Evolutionary conservation across 1,139 yeast genomes (phyloP), one percentile per base, ranked within the genome.

Genomic region (Zygosaccharomyces sapae): DNA sequence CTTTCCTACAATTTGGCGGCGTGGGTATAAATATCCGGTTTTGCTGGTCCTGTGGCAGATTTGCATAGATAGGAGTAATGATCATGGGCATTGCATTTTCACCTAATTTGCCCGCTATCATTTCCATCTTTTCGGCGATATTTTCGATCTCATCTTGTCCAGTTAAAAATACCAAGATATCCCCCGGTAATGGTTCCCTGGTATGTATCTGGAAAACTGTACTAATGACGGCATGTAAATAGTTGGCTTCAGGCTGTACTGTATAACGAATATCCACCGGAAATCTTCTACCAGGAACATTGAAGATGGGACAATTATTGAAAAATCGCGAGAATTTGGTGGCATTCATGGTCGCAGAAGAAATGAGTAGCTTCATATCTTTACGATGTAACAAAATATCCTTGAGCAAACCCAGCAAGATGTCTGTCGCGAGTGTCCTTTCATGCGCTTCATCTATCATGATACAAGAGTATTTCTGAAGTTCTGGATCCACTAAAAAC

Each of bases 371-470:
- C 57, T 81, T 81, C 49, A 94, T 70, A 53, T 86, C 94, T 0
- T 81, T 77, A 41, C 97, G 71, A 34, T 74, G 72, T 12, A 72
- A 69, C 27, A 63, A 38, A 4, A 90, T 77, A 50, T 85, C 92
- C 59, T 89, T 89, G 29, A 92, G 69, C 33, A 92, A 71, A 3
- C 96, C 95, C 43, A 92, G 70, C 16, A 90, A 64, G n/a, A 92
- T 80, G 66, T 92, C 98, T 0, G 97, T 90, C n/a, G 87, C 83
- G 24, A 90, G 69, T 0, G 97, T 90, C 48, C 98, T 76, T 65
- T 92, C 98, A 63, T 92, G 98, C 0, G 98, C 97, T 68, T 92
- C 98, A 68, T 92, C 98, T 55, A 92, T 86, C 85, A 92, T 88
- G 46, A 92, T 71, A 0, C 86, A 95, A 1, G 92, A 80, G 62